Evolutionary conservation across 441 rosid genomes (phyloP), one percentile per base, ranked within the genome.

Genomic region (Biscutella laevigata): DNA sequence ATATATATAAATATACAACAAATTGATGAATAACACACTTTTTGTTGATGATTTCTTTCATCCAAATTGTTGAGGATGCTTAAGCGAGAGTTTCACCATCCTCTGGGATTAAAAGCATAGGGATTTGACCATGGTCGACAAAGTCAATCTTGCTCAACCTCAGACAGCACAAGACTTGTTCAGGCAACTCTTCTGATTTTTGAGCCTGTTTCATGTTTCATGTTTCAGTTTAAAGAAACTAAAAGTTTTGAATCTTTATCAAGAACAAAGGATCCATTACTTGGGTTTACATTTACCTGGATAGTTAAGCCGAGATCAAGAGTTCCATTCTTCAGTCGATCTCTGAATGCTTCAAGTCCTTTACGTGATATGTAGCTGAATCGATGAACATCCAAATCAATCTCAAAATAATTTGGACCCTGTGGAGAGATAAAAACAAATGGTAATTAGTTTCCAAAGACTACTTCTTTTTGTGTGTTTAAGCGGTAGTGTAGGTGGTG

Each of bases 401-500:
- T 86, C 84, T 89, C 97, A 13, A 87, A 83, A 77, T 91, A 91
- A 44, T 83, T 81, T 10, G 85, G 62, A 48, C 96, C 98, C 98
- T 87, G 82, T 53, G 25, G 27, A 17, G 14, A 24, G 19, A 55
- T 16, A 11, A 26, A 35, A 25, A 5, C 7, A 8, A 40, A 32
- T 4, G 15, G 6, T 21, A 11, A 4, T 41, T 28, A 57, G 47
- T 11, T 27, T 9, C 0, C 0, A n/a, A 11, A 36, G 44, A 7
- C 0, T 1, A 12, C 10, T 21, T 14, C 4, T 41, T 34, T 11
- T 3, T n/a, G 39, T 48, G 57, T 17, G 14, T 30, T 33, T 16
- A 56, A 46, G 39, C 47, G n/a, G 37, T 55, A 24, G 29, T 36
- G 9, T n/a, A n/a, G n/a, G n/a, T 12, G 13, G 4, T 42, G 36